Conservation (phyloP, 2,329 filamentous ascomycete species). For the Coleophoma crateriformis region DNA sequence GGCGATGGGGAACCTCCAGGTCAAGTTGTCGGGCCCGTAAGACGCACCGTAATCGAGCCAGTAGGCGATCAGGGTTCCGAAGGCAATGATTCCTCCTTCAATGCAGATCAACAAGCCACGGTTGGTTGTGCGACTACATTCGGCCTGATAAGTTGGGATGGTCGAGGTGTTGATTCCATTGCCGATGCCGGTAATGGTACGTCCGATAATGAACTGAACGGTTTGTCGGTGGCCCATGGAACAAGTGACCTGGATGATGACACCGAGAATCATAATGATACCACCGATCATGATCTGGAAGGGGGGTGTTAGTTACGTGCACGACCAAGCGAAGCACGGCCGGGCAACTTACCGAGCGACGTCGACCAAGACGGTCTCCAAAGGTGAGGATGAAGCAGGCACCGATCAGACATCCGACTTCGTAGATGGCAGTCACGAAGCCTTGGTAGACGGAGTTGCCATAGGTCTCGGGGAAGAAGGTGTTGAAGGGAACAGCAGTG, state of each 20-base stretch:
- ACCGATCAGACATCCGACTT: conserved; percentile 47
- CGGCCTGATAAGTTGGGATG: conserved; percentile 61
- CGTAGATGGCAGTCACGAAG: conserved; percentile 52
- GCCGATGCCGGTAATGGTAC: conserved; percentile 43
- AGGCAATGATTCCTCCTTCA: conserved; percentile 53
- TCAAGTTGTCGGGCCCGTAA: conserved; percentile 75
- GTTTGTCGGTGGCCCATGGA: conserved; percentile 31
- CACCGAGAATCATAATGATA: conserved; percentile 53
- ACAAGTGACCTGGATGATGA: conserved; percentile 34
- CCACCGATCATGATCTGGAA: conserved; percentile 47
- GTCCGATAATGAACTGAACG: conserved; percentile 49
- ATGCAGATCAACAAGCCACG: conserved; percentile 44
- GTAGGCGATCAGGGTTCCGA: conserved; percentile 75
- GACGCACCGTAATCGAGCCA: conserved; percentile 98
- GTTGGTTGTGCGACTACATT: conserved; percentile 33
- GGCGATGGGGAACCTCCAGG: conserved; percentile 83
- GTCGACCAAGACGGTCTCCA: conserved; percentile 51
- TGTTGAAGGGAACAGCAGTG: conserved; percentile 64
- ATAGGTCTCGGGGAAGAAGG: conserved; percentile 73
- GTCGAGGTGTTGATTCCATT: conserved; percentile 46
- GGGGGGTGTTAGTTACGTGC: no score
- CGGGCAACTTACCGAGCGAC: conserved; percentile 41
- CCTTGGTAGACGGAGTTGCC: conserved; percentile 28
- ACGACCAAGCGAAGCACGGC: no score
- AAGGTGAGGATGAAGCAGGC: conserved; percentile 40